These are phyloP conservation scores for Cucumis cinereus DNA, from an alignment of 306 rosid genomes.

Conservation along the genomic window DNA sequence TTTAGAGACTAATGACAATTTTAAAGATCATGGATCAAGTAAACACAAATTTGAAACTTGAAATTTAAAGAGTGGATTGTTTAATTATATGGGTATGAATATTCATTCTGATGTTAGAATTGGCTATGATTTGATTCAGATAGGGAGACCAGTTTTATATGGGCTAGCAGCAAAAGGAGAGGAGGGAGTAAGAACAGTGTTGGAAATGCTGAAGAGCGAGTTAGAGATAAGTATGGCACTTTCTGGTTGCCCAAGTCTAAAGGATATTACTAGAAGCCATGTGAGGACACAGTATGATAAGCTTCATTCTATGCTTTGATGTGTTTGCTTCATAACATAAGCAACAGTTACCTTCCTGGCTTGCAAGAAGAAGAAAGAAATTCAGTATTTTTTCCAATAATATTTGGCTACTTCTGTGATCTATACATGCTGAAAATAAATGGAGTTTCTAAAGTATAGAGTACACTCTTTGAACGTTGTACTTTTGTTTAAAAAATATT, in stretches of 20 bases:
- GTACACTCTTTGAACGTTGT: no score
- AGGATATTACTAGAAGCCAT: constrained; percentile 33
- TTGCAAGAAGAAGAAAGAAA: no score
- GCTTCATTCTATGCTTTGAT: constrained; percentile 11
- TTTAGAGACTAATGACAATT: no score
- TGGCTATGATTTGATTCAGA: constrained; percentile 17
- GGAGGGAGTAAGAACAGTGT: constrained; percentile 30
- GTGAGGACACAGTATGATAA: constrained; percentile 25
- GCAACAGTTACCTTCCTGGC: no score
- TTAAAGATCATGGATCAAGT: no score
- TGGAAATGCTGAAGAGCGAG: constrained; percentile 40
- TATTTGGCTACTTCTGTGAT: no score
- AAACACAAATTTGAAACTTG: no score
- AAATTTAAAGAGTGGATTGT: neutral
- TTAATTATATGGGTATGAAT: neutral
- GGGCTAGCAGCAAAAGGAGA: constrained; percentile 49
- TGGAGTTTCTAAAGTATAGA: no score
- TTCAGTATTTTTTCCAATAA: no score
- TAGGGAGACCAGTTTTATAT: constrained; percentile 39
- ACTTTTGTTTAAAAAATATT: no score
- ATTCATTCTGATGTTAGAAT: neutral
- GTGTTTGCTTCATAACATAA: neutral
- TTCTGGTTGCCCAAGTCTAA: constrained; percentile 31
- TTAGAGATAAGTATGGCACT: constrained; percentile 44
- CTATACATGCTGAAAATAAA: no score